Evolutionary conservation across 2,329 filamentous ascomycete species (phyloP), one percentile per base, ranked within the genome.

Genomic region (Phialophora macrospora): DNA sequence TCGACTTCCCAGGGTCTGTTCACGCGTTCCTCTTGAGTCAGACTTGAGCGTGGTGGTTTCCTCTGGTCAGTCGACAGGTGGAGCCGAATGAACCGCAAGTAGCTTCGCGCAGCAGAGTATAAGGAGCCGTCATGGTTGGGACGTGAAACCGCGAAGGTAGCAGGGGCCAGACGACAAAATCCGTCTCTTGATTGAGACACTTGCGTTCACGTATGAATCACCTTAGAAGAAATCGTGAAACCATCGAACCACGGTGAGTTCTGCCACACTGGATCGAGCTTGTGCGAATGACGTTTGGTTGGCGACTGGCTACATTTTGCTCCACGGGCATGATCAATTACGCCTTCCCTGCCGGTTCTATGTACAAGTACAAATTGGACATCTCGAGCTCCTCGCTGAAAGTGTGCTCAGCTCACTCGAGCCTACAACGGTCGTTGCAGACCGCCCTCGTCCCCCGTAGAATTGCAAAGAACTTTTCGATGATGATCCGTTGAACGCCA

Each of bases 361-460:
- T 55, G 52, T 55, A 55, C 52, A 55, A 34, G 52, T 55, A 55
- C 52, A 55, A 9, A 28, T 55, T 17, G 28, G 52, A 24, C 34
- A 55, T 34, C 52, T 55, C 52, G 12, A 55, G 52, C 52, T 55
- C 52, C 52, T 55, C 52, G 52, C 52, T 55, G 52, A 55, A 32
- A 55, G 3, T 11, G 26, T 34, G 28, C 28, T 55, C 52, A 55
- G 52, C 52, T 55, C 52, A 34, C 28, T 55, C 17, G 52, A 55
- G 52, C 28, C 28, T 24, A 17, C 20, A 8, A 44, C 17, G 6
- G 3, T 51, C 20, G n/a, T 51, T 3, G 9, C 48, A 48, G 9
- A 51, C 22, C 20, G 14, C 14, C 4, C 48, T 51, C 3, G 22
- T 22, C 3, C 20, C 24, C 8, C 22, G 24, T 24, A 22, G 24